phyloP scores from a whole-genome alignment of 768 basidiomycete species.

The Arthromyces matolae region DNA sequence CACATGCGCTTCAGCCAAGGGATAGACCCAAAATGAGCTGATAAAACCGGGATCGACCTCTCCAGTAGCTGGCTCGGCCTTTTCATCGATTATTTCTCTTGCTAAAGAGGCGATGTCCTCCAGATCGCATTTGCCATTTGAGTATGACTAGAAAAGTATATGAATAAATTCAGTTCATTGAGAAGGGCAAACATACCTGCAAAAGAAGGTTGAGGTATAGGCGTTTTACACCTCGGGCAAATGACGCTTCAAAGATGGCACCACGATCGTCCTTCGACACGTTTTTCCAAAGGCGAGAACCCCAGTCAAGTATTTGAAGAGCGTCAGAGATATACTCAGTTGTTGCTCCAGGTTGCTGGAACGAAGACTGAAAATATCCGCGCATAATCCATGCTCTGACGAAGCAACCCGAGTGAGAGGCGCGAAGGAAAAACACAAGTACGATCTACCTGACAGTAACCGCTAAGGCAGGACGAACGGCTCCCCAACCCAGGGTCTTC shows the following conservation, averaged over 20 bases:
- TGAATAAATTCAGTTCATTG: background rate
- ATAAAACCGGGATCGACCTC: constrained; percentile 26
- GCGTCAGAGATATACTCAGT: constrained; percentile 34
- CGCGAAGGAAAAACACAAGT: background rate
- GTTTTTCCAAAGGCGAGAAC: constrained; percentile 34
- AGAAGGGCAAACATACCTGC: constrained; percentile 21
- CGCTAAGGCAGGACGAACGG: constrained; percentile 32
- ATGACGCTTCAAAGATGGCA: constrained; percentile 37
- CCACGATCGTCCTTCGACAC: constrained; percentile 37
- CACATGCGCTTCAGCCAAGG: constrained; percentile 33
- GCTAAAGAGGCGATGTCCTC: constrained; percentile 30
- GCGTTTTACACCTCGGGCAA: constrained; percentile 38
- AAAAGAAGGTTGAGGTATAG: constrained; percentile 32
- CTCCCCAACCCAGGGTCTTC: constrained; percentile 24
- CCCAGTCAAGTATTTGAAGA: constrained; percentile 42
- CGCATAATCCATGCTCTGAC: constrained; percentile 38
- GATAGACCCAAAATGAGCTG: constrained; percentile 36
- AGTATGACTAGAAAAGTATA: constrained; percentile 10
- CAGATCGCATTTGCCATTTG: constrained; percentile 17
- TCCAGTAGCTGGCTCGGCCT: constrained; percentile 15
- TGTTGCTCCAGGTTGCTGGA: constrained; percentile 15
- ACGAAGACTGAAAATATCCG: constrained; percentile 27
- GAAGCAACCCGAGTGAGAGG: background rate
- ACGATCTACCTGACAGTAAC: constrained; percentile 32
- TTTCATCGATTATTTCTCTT: constrained; percentile 28